Evolutionary conservation across 305 asterid species (phyloP), one percentile per base, ranked within the genome.

Genomic region (Fraxinus platypoda): DNA sequence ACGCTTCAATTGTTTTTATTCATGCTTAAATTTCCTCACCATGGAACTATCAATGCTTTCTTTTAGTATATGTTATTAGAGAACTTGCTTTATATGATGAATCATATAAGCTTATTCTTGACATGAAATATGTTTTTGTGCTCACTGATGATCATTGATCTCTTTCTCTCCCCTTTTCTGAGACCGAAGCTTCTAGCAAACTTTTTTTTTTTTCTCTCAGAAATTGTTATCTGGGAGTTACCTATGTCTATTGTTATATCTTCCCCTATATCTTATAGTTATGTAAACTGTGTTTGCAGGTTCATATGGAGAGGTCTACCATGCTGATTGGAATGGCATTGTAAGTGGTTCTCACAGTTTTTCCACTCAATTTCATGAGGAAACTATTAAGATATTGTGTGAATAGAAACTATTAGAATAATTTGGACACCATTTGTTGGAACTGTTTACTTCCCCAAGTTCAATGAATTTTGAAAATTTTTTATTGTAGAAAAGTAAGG

Each of bases 291-390:
- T 85, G 37, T 79, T 85, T 88, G 82, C 92, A 97, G 99, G 99
- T 89, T 97, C 99, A 17, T 97, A 97, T 84, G 99, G 99, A 74
- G 99, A 97, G 89, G 99, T 95, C 83, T 97, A 95, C 88, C 98
- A 87, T 88, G 99, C 98, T 70, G 99, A 97, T 88, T 97, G 97
- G 99, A 97, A 97, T 89, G 98, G 98, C 90, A 95, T 98, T 68
- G 99, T 97, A 88, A 92, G 98, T 88, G 37, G 41, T 86, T 87
- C 66, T 75, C 82, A 59, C 80, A 62, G 73, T 82, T 84, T 84
- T 78, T 83, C 77, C 80, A 74, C 66, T 71, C 80, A 30, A 49
- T 76, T 38, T 80, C 59, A 21, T 43, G 66, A 78, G 59, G 6
- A 75, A 33, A 59, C 43, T 25, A 43, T 28, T 75, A 76, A 25